Percentiles rank a stretch among this genome's conserved stretches.
phyloP scores from a whole-genome alignment of 306 rosid genomes.

The Amphicarpaea edgeworthii region DNA sequence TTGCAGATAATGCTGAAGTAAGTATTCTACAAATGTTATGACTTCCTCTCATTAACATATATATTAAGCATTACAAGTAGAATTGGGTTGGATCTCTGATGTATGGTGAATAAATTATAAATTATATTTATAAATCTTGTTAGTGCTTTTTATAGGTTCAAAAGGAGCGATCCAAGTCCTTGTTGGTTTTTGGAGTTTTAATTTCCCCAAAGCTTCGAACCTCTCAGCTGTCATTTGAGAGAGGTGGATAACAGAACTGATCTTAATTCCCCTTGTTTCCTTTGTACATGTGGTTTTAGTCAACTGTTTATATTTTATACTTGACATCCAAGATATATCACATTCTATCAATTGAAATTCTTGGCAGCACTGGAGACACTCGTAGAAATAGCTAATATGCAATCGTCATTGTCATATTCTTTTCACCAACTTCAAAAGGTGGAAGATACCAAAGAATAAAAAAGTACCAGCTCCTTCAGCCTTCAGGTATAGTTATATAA shows the following conservation, averaged over 20 bases:
- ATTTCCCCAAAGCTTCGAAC: slow-evolving; percentile 93
- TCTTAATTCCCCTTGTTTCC: slow-evolving; percentile 17
- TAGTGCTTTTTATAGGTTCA: slow-evolving; percentile 54
- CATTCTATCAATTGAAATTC: slow-evolving; percentile 41
- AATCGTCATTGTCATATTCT: slow-evolving; percentile 59
- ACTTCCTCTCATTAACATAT: slow-evolving; percentile 10
- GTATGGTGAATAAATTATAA: slow-evolving; percentile 23
- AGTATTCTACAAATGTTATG: slow-evolving; percentile 34
- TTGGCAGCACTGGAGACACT: slow-evolving; percentile 78
- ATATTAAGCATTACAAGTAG: slow-evolving; percentile 24
- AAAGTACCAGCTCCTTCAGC: slow-evolving; percentile 37
- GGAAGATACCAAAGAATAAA: slow-evolving; percentile 59
- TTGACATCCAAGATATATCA: slow-evolving; percentile 33
- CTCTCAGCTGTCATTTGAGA: slow-evolving; percentile 87
- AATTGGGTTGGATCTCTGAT: slow-evolving; percentile 25
- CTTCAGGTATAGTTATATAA: slow-evolving; percentile 39
- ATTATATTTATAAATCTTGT: slow-evolving; percentile 13
- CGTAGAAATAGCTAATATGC: slow-evolving; percentile 80
- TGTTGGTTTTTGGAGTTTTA: slow-evolving; percentile 67
- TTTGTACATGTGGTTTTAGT: slow-evolving; percentile 3
- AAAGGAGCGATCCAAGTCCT: slow-evolving; percentile 52
- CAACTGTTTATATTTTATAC: slow-evolving; percentile 8
- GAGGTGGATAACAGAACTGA: slow-evolving; percentile 55
- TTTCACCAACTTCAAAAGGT: slow-evolving; percentile 62
- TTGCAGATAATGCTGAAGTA: slow-evolving; percentile 59